Conservation (phyloP, 495 filamentous ascomycete genomes). For the Penicillium coffeae region DNA sequence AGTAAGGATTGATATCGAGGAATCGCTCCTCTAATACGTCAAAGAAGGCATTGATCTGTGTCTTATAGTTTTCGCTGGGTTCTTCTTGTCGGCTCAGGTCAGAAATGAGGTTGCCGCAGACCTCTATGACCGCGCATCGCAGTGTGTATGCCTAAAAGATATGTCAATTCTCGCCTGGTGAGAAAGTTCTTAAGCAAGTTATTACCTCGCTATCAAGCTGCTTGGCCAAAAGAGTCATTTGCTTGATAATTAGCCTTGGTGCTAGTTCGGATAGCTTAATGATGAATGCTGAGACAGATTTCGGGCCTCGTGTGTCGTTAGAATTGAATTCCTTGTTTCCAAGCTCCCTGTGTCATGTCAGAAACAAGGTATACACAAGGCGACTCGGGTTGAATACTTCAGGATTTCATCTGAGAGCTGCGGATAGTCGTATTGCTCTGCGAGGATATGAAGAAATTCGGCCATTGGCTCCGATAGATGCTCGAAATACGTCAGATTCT, state of each 20-base stretch:
- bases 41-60: conserved; percentile 93
- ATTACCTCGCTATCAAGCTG: conserved; percentile 87
- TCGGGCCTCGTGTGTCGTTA: conserved; percentile 91
- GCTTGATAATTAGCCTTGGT: conserved; percentile 90
- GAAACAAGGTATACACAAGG: conserved; percentile 8
- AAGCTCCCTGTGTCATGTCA: conserved; percentile 60
- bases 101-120: conserved; percentile 94
- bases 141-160: conserved; percentile 77
- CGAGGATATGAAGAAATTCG: conserved; percentile 92
- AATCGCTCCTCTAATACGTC: conserved; percentile 95
- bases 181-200: conserved; percentile 1
- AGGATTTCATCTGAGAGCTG: conserved; percentile 93
- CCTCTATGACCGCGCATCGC: conserved; percentile 89
- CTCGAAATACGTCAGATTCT: conserved; percentile 97
- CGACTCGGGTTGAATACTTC: conserved; percentile 32
- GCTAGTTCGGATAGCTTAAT: conserved; percentile 93
- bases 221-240: conserved; percentile 90
- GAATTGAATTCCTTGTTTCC: conserved; percentile 97
- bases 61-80: conserved; percentile 82
- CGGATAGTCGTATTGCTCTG: conserved; percentile 96
- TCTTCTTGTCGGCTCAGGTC: conserved; percentile 91
- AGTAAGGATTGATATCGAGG: conserved; percentile 95
- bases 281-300: conserved; percentile 97
- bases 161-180: conserved; percentile 5
- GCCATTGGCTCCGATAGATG: conserved; percentile 98